Percentiles rank a stretch among this genome's conserved stretches.
phyloP scores from a whole-genome alignment of 2,329 filamentous ascomycete genomes.

The Colletotrichum graminicola region DNA sequence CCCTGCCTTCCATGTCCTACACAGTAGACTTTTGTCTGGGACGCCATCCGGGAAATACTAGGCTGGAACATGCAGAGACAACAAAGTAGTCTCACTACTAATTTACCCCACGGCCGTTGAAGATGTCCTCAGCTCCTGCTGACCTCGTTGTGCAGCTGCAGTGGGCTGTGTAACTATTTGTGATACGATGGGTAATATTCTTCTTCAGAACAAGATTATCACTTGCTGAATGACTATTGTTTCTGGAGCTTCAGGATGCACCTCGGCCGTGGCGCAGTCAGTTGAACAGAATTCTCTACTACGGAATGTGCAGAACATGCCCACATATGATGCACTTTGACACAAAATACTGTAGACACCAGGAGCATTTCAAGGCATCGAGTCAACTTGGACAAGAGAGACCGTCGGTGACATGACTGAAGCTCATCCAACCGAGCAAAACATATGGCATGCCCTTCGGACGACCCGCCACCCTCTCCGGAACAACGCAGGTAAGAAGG shows the following conservation, averaged over 20 bases:
- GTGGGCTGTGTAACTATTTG: neutral
- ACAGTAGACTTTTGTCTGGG: neutral
- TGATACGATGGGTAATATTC: neutral
- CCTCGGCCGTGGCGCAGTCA: neutral
- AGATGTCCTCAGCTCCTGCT: neutral
- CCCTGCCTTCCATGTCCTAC: neutral
- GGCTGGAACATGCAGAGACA: too few relatives aligned
- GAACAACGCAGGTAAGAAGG: neutral
- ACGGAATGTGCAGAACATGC: neutral
- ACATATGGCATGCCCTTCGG: neutral
- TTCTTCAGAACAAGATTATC: too few relatives aligned
- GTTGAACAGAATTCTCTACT: neutral
- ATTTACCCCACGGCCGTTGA: too few relatives aligned
- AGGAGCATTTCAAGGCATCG: too few relatives aligned
- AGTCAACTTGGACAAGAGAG: neutral
- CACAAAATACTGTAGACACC: neutral
- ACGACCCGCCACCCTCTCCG: too few relatives aligned
- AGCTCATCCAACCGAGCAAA: neutral
- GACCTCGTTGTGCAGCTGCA: neutral
- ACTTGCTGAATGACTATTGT: too few relatives aligned
- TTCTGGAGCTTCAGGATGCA: neutral
- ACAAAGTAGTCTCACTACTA: too few relatives aligned
- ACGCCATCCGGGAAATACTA: neutral
- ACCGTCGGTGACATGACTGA: fast-evolving
- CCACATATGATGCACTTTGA: neutral